Evolutionary conservation across 805 yeast species (phyloP), one percentile per base, ranked within the genome.

Genomic region (Ogataea nakhonphanomensis): DNA sequence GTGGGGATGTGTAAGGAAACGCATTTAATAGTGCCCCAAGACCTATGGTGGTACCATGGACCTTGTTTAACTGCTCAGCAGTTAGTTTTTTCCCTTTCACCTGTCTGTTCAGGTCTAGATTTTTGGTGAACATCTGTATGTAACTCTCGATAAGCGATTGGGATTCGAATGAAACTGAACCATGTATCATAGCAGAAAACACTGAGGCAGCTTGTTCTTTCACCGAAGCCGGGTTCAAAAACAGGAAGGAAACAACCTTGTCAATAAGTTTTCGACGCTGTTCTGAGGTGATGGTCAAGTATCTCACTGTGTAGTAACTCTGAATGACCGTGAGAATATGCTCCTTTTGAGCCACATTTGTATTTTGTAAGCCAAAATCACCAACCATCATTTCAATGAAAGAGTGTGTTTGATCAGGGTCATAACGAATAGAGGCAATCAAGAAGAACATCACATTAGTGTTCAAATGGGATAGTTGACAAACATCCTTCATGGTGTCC

Each of bases 1-100:
- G 90, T 0, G 99, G 99, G 1, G 95, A 83, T 2, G 72, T 67
- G 54, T 89, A 93, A 2, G 98, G 91, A 63, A 84, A 93, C 0
- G 98, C 97, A 33, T 81, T 79, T 1, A 93, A 77, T 30, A 91
- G 65, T 0, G 97, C 86, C 7, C 97, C 95, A 2, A 91, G 65
- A 0, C 97, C 98, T 17, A 93, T 65, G 0, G 90, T 80, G 2
- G 95, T 88, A 3, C 95, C 95, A 58, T 91, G 98, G 3, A 88
- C 64, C 3, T 64, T 61, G 6, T 74, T 65, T 8, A 66, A 57
- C 41, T 74, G 74, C 13, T 69, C 69, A 30, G 58, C 55, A 3
- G 74, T 51, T 25, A 71, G 46, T 3, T 66, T 69, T 48, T 63
- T 57, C 13, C 50, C 51, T 15, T 58, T 59, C 10, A 26, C 25